Base-by-base conservation (phyloP, 164 flowering plant genomes). In the Protea cynaroides region DNA sequence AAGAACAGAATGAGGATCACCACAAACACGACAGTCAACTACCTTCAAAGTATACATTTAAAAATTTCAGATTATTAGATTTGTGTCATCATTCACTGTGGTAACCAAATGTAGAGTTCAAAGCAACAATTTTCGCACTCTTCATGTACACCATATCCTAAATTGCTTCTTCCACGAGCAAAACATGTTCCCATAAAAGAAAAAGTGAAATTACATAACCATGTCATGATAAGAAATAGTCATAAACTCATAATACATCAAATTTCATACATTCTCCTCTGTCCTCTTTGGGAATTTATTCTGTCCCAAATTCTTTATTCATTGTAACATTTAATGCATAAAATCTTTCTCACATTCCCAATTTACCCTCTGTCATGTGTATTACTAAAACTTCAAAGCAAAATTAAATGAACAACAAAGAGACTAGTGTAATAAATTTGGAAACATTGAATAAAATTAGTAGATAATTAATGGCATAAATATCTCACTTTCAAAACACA, bases 21-120 rank as follows among this genome's bases (percentile, higher is more conserved):
- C 98, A 75, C 98, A 93, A 53, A 93, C 80, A 67, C 98, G 97
- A 75, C 98, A 93, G 65, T 93, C 98, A 69, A 94, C 93, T 73
- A 94, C 98, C 98, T 94, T 71, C 74, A 74, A 54, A 56, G 58
- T 14, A 73, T 52, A 68, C 12, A 72, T 22, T 55, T 56, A 18
- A 52, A 63, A 64, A 60, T 49, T 22, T 46, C 61, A 25, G 58
- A 19, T 52, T n/a, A 37, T 2, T 18, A 8, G 40, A 46, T 8
- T 25, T 43, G 59, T 23, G 40, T 38, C 15, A 53, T 61, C 46
- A 38, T 24, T 8, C 37, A 37, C 46, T 57, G 43, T 14, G 54
- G 43, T 29, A 60, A 25, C 23, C 9, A 52, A 23, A 52, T 25
- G 15, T 12, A 53, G 37, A 14, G 22, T 23, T 24, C 34, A 23